A percentile compares a stretch with the other conserved stretches of the same genome.
These are phyloP conservation scores for Amaranthus hypochondriacus DNA, from an alignment of 148 eudicot species.

Conservation along the genomic window DNA sequence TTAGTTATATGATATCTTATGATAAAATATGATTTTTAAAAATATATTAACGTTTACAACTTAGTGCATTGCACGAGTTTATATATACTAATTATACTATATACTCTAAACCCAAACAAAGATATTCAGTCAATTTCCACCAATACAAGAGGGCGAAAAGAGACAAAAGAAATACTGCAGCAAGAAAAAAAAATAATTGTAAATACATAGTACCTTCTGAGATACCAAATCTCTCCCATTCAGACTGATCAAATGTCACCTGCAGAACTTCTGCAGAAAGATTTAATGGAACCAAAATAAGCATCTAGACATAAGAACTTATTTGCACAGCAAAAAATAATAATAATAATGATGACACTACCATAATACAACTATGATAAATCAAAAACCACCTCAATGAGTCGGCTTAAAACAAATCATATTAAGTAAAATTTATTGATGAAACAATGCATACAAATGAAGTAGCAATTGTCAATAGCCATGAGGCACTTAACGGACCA, in stretches of 20 bases:
- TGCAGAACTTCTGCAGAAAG: constrained; percentile 61
- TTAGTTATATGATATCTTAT: too few species aligned
- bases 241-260: constrained; percentile 48
- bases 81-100: too few species aligned
- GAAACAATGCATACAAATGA: background rate
- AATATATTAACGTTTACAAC: too few species aligned
- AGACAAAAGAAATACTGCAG: background rate
- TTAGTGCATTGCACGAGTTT: too few species aligned
- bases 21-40: too few species aligned
- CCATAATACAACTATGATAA: background rate
- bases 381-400: background rate
- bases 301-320: background rate
- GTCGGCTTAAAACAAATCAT: background rate
- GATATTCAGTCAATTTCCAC: too few species aligned
- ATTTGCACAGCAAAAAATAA: constrained; percentile 2
- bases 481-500: background rate
- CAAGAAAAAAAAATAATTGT: background rate
- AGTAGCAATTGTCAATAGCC: background rate
- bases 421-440: background rate
- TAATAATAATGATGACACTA: constrained; percentile 4
- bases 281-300: constrained; percentile 9
- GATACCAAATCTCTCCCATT: constrained; percentile 51
- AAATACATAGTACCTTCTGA: constrained; percentile 48
- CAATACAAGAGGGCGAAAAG: too few species aligned
- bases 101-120: too few species aligned